A percentile compares a stretch with the other conserved stretches of the same genome.
Evolutionary conservation across 2,329 filamentous ascomycete genomes (phyloP).

Genomic region (Diplocarpon mali): DNA sequence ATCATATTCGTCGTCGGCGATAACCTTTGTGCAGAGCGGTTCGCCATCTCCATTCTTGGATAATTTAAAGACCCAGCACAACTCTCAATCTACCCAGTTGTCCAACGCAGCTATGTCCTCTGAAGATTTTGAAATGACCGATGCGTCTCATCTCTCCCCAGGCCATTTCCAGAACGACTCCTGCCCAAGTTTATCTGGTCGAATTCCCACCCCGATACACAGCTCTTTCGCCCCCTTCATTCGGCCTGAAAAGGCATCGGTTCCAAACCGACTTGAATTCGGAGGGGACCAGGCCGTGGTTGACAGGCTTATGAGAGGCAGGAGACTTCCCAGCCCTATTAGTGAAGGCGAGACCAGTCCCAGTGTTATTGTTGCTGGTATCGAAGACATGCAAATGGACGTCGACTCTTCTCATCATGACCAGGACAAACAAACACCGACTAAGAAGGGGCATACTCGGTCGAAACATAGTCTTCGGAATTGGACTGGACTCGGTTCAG

Average conservation of each 20-base stretch:
- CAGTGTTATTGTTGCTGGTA: conserved; percentile 21
- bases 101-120: conserved; percentile 19
- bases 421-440: conserved; percentile 16
- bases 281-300: conserved; percentile 22
- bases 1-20: conserved; percentile 17
- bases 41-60: conserved; percentile 13
- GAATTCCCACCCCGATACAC: conserved; percentile 28
- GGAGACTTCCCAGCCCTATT: conserved; percentile 27
- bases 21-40: conserved; percentile 12
- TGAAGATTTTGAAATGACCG: conserved; percentile 27
- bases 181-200: conserved; percentile 20
- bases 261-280: conserved; percentile 14
- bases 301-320: conserved; percentile 19
- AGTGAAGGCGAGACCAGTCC: conserved; percentile 27
- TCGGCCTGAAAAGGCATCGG: conserved; percentile 16
- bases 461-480: conserved; percentile 27
- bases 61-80: conserved; percentile 6
- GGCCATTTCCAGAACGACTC: conserved; percentile 22
- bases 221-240: conserved; percentile 24
- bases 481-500: conserved; percentile 22
- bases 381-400: conserved; percentile 27
- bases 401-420: conserved; percentile 16
- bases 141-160: conserved; percentile 23
- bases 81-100: conserved; percentile 19
- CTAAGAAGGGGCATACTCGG: conserved; percentile 26